Conservation (phyloP, 768 basidiomycete genomes). For the Flagelloscypha sp. region DNA sequence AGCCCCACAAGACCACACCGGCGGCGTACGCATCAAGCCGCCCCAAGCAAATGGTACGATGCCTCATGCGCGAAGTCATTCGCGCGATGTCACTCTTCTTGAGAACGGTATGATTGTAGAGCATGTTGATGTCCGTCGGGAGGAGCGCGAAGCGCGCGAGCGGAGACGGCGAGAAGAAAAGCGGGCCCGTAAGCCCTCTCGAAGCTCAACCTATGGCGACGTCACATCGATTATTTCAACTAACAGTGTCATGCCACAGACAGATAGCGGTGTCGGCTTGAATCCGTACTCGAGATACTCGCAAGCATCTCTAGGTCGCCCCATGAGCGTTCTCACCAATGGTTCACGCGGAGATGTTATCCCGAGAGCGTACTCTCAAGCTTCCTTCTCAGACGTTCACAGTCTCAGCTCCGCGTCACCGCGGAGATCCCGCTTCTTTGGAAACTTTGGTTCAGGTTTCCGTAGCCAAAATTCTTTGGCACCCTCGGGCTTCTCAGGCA, state of each 20-base stretch:
- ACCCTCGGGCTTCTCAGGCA: slow-evolving; percentile 74
- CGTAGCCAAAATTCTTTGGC: slow-evolving; percentile 77
- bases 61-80: slow-evolving; percentile 40
- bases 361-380: slow-evolving; percentile 64
- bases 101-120: slow-evolving; percentile 89
- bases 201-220: slow-evolving; percentile 61
- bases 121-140: slow-evolving; percentile 73
- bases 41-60: slow-evolving; percentile 36
- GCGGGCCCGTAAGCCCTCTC: slow-evolving; percentile 66
- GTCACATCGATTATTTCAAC: slow-evolving; percentile 67
- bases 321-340: slow-evolving; percentile 52
- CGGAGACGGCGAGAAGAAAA: slow-evolving; percentile 63
- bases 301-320: slow-evolving; percentile 41
- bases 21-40: slow-evolving; percentile 65
- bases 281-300: slow-evolving; percentile 59
- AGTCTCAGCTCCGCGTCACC: slow-evolving; percentile 64
- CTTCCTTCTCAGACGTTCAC: slow-evolving; percentile 74
- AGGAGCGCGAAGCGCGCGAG: slow-evolving; percentile 69
- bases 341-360: slow-evolving; percentile 54
- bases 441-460: slow-evolving; percentile 65
- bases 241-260: slow-evolving; percentile 44
- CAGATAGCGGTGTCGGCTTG: slow-evolving; percentile 50
- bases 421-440: slow-evolving; percentile 69
- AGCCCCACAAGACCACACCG: slow-evolving; percentile 45
- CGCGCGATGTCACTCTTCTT: slow-evolving; percentile 70